phyloP scores from a whole-genome alignment of 2,329 filamentous ascomycete genomes.

The Fusarium sacchari region DNA sequence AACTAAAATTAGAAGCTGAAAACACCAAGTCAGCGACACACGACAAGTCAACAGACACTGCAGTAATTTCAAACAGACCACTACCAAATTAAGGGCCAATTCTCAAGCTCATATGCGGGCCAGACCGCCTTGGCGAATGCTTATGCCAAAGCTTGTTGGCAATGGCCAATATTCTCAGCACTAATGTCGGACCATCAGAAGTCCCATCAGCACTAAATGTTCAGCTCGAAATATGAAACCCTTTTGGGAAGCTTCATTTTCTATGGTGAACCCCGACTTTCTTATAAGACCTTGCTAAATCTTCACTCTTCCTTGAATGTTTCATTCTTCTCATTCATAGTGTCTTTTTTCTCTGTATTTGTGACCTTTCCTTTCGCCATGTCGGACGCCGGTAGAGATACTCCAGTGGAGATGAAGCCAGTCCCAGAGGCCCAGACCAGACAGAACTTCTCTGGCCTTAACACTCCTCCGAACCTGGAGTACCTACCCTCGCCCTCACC shows the following conservation, averaged over 20 bases:
- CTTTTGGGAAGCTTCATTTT: neutral
- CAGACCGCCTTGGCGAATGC: neutral
- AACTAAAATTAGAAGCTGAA: neutral
- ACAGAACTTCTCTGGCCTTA: neutral
- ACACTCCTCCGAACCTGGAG: too few relatives aligned
- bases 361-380: neutral
- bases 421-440: neutral
- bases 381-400: neutral
- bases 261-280: too few relatives aligned
- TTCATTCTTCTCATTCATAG: fast-evolving
- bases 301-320: fast-evolving
- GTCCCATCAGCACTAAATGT: neutral
- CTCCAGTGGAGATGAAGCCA: neutral
- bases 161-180: neutral
- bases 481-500: neutral
- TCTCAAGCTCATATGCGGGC: neutral
- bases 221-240: neutral
- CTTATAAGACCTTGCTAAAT: neutral
- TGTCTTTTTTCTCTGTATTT: too few relatives aligned
- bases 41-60: neutral
- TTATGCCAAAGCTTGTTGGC: neutral
- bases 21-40: neutral
- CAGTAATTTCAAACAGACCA: neutral
- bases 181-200: neutral
- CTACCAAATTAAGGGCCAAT: neutral